phyloP scores from a whole-genome alignment of 2,329 filamentous ascomycete species.

The Scedosporium minutisporum region DNA sequence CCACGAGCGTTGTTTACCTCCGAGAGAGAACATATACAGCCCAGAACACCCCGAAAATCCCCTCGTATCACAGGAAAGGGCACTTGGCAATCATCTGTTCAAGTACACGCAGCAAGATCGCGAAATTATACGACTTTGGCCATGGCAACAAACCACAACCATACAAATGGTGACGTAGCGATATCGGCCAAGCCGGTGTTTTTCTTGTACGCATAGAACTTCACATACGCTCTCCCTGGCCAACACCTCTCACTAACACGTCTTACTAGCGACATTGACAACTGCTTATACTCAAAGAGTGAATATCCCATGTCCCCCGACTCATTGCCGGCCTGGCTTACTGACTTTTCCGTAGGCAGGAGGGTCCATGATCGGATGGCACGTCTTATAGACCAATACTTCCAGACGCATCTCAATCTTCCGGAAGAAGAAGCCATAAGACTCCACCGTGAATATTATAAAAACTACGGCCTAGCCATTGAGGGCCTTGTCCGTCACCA shows the following conservation, averaged over 20 bases:
- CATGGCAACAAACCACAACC: neutral
- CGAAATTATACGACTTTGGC: neutral
- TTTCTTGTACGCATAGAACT: conserved; percentile 28
- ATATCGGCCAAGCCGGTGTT: conserved; percentile 25
- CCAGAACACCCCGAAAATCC: neutral
- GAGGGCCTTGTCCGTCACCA: conserved; percentile 90
- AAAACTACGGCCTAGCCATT: conserved; percentile 92
- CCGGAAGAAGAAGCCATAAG: conserved; percentile 68
- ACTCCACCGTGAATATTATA: conserved; percentile 88
- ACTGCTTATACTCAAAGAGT: conserved; percentile 91
- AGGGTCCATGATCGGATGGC: conserved; percentile 87
- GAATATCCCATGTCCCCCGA: conserved; percentile 16
- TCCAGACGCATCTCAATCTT: conserved; percentile 61
- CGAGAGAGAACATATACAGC: neutral
- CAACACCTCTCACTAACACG: neutral
- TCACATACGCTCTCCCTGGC: neutral
- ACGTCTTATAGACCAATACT: conserved; percentile 61
- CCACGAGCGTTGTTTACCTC: neutral
- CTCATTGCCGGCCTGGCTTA: neutral
- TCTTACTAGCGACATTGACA: conserved; percentile 79
- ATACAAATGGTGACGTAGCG: neutral
- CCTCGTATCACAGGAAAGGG: neutral
- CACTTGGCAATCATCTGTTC: neutral
- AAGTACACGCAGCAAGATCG: neutral
- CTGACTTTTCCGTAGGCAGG: conserved; percentile 38